Base-by-base conservation (phyloP, 1,139 yeast genomes). In the Blastobotrys petasosporus region DNA sequence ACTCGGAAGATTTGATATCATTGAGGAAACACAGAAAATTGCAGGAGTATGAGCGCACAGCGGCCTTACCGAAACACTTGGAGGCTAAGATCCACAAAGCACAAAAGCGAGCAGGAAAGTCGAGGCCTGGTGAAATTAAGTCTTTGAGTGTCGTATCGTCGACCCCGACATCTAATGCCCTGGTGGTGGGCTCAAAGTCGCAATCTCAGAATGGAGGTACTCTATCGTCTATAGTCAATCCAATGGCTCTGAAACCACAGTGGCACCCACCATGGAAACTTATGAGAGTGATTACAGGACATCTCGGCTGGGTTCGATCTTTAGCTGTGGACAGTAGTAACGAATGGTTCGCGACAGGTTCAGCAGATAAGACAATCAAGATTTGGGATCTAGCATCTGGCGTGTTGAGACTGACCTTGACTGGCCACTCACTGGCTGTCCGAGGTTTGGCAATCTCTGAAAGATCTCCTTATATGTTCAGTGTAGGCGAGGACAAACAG, bases 351-450 rank as follows among this genome's bases (percentile, higher is more conserved):
- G 95, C 82, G 2, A 83, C 97, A 0, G 98, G 97, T 0, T 81
- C 95, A 1, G 76, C 84, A 1, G 99, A 94, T 61, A 71, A 88
- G 16, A 85, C 95, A 0, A 85, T 94, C 54, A 90, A 87, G 54
- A 73, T 92, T 9, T 92, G 98, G 98, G 94, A 88, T 61, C 66
- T 90, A 48, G 94, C 90, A 0, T 69, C 80, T 2, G 86, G 87
- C 31, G 67, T 71, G 43, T 67, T 88, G 51, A 81, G 78, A 57
- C 72, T 92, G 2, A 82, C 96, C 0, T 68, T 94, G 16, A 82
- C 95, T 0, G 97, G 97, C 0, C 98, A 94, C 65, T 76, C 85
- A 4, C 85, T 92, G 95, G 81, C 88, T 0, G 92, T 94, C 1
- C 69, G 96, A 45, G 84, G 88, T 1, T 62, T 92, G 25, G 82